Conservation (phyloP, 371 early-diverging fungal species). For the Chytridium lagenaria region DNA sequence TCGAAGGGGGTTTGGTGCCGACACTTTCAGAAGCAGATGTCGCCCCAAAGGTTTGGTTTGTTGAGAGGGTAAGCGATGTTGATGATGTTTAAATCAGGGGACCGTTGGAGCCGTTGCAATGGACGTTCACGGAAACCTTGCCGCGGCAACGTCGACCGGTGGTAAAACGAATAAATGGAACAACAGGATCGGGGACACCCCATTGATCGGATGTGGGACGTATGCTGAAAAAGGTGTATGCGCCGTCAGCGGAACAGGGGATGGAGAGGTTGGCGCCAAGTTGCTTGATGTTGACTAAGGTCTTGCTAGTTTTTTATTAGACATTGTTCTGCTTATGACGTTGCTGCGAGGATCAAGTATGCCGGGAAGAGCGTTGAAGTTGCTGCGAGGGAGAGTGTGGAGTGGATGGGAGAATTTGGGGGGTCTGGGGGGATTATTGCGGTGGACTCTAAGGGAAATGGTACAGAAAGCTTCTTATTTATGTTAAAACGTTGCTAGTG, state of each 20-base stretch:
- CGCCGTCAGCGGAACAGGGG: constrained; percentile 59
- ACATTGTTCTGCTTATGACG: constrained; percentile 47
- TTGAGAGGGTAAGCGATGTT: too few species aligned
- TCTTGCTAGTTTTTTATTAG: constrained; percentile 52
- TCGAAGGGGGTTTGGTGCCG: constrained; percentile 23
- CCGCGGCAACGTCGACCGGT: constrained; percentile 61
- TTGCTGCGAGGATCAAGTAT: constrained; percentile 49
- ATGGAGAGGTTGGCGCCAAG: constrained; percentile 47
- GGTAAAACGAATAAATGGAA: constrained; percentile 60
- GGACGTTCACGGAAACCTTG: constrained; percentile 51
- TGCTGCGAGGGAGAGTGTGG: constrained; percentile 47
- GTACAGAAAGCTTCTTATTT: background rate
- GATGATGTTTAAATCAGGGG: constrained; percentile 35
- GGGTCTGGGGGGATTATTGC: constrained; percentile 59
- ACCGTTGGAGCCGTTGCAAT: constrained; percentile 64
- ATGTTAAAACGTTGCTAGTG: constrained; percentile 18
- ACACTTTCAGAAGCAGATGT: background rate
- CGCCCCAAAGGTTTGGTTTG: constrained; percentile 17
- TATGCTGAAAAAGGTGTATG: constrained; percentile 53
- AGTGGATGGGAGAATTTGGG: constrained; percentile 45
- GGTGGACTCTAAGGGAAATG: constrained; percentile 46
- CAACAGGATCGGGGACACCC: constrained; percentile 59
- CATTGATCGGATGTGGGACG: constrained; percentile 57
- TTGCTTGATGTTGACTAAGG: background rate
- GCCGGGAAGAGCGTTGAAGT: constrained; percentile 37